phyloP scores from a whole-genome alignment of 768 basidiomycete genomes.

The Fibroporia radiculosa region DNA sequence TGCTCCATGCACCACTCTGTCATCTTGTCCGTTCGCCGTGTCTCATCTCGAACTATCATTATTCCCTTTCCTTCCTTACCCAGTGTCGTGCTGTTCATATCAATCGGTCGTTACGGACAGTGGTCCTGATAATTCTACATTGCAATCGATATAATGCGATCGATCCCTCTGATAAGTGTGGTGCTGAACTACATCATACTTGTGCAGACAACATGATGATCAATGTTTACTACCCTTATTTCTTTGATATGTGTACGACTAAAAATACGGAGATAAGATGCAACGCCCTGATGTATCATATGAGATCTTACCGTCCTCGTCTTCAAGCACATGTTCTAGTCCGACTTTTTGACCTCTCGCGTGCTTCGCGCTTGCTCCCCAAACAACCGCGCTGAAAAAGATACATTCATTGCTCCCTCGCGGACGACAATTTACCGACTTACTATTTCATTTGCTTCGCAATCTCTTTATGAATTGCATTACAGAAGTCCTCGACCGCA shows the following conservation, averaged over 20 bases:
- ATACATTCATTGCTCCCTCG: neutral
- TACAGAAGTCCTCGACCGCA: slow-evolving; percentile 86
- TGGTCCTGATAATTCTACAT: no score
- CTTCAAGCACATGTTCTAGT: slow-evolving; percentile 75
- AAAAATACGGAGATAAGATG: neutral
- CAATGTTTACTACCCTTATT: no score
- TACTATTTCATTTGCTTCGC: slow-evolving; percentile 97
- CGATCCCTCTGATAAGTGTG: no score
- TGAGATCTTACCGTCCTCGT: slow-evolving; percentile 68
- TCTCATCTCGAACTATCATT: no score
- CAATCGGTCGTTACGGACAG: no score
- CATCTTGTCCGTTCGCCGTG: no score
- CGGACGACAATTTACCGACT: slow-evolving; percentile 19
- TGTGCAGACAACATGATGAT: no score
- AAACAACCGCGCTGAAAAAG: slow-evolving; percentile 68
- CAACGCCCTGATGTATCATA: neutral
- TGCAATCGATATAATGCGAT: no score
- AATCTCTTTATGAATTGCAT: slow-evolving; percentile 93
- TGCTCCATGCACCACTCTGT: no score
- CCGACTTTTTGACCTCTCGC: slow-evolving; percentile 94
- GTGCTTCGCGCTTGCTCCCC: slow-evolving; percentile 98
- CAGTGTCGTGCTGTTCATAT: no score
- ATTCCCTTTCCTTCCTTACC: no score
- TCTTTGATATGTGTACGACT: slow-evolving; percentile 21
- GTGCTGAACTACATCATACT: no score